Evolutionary conservation across 768 basidiomycete species (phyloP), one percentile per base, ranked within the genome.

Genomic region (Naematelia aurantialba): DNA sequence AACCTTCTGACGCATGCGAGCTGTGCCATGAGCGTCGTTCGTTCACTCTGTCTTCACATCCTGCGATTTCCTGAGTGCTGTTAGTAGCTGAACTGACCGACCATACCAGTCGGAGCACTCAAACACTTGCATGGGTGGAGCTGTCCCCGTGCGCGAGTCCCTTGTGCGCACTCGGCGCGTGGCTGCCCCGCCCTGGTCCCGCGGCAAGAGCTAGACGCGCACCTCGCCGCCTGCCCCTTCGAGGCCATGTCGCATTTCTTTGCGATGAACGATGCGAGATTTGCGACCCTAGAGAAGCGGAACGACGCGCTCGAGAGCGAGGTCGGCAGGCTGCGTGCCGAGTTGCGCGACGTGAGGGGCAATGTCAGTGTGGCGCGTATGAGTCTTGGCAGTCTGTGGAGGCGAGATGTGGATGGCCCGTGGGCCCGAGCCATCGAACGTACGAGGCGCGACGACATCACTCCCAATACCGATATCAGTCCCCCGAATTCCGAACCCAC

Each of bases 171-270:
- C 45, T 14, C 29, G 14, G 4, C 47, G 4, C 60, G 65, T 24
- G 70, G 70, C 5, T 72, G 70, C 51, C 24, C 63, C 22, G 56
- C 59, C 24, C 52, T 69, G 24, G 31, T 65, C 22, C 12, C 59
- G 5, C 56, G 70, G 24, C 55, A 52, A 4, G 39, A 29, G 0
- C 60, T 72, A 5, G 42, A 55, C 2, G 5, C 46, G 1, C 70
- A 72, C 42, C 59, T 69, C 13, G 19, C 46, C 17, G n/a, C 54
- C 12, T 72, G 70, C 48, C 55, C 56, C 2, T 72, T 67, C 56
- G 68, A 69, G 53, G 58, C 54, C 2, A 19, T 69, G 21, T 52
- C 67, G 8, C 27, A 26, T 2, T 72, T 61, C 53, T 62, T 68
- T 45, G 25, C 34, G 4, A 31, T 42, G n/a, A 62, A 59, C 34